Evolutionary conservation across 345 rosid species (phyloP).

Genomic region (Firmiana major): DNA sequence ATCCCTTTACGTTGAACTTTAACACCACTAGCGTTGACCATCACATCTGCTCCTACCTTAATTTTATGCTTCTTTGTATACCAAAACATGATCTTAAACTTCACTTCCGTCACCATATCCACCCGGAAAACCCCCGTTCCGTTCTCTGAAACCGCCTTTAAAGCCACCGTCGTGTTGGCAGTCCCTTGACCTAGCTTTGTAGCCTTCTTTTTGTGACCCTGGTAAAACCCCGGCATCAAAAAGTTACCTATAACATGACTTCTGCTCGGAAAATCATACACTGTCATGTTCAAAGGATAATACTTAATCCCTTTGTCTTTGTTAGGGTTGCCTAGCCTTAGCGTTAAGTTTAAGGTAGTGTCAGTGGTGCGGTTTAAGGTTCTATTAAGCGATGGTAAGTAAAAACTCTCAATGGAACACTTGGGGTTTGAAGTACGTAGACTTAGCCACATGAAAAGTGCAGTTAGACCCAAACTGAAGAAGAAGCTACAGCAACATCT

Average conservation of each 20-base stretch:
- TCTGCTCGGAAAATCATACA: not conserved
- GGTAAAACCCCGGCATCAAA: constrained; percentile 1
- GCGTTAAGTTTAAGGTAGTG: constrained; percentile 41
- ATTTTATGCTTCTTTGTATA: constrained; percentile 49
- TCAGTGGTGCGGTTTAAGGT: constrained; percentile 24
- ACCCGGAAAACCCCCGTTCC: constrained; percentile 46
- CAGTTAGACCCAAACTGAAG: constrained; percentile 54
- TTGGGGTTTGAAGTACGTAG: constrained; percentile 58
- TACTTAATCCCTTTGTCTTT: constrained; percentile 66
- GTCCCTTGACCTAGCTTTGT: constrained; percentile 18
- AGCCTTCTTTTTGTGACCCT: constrained; percentile 30
- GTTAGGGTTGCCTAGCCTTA: constrained; percentile 60
- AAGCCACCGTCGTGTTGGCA: constrained; percentile 29
- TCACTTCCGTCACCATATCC: constrained; percentile 60
- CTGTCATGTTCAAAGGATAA: constrained; percentile 37
- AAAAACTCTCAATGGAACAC: constrained; percentile 39
- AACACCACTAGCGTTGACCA: constrained; percentile 37
- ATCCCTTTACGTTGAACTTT: constrained; percentile 27
- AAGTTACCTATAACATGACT: not conserved
- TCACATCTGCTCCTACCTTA: constrained; percentile 43
- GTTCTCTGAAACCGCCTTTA: constrained; percentile 30
- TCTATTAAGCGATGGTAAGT: constrained; percentile 52
- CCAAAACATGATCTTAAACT: constrained; percentile 60
- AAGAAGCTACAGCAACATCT: constrained; percentile 54
- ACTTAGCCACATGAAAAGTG: constrained; percentile 74